Evolutionary conservation across 306 rosid genomes (phyloP).

Genomic region (Cucurbita argyrosperma): DNA sequence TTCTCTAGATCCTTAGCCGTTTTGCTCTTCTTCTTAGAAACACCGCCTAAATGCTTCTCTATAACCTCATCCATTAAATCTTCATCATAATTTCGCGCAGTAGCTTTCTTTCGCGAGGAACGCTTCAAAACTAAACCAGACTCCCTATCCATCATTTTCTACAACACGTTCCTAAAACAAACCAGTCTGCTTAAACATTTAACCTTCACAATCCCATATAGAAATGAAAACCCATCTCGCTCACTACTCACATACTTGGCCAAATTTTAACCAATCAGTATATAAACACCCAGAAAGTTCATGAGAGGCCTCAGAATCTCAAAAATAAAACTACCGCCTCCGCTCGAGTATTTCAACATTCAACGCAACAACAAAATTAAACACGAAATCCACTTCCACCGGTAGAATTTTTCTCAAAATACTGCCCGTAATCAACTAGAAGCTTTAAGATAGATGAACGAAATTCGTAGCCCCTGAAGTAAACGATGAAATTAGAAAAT

Average conservation of each 20-base stretch:
- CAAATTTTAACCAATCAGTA: not conserved
- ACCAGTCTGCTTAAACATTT: not conserved
- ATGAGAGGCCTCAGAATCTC: not conserved
- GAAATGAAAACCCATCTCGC: not conserved
- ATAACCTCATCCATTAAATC: conserved; percentile 61
- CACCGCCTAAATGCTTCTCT: conserved; percentile 55
- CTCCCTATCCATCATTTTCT: conserved; percentile 30
- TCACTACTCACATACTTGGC: not conserved
- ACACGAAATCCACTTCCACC: not conserved
- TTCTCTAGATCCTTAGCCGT: conserved; percentile 58
- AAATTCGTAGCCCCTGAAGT: not conserved
- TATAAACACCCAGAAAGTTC: not conserved
- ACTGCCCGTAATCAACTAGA: not conserved
- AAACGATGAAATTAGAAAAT: not conserved
- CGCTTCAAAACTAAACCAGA: conserved; percentile 42
- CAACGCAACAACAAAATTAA: not conserved
- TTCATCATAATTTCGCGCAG: conserved; percentile 50
- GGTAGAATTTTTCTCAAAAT: not conserved
- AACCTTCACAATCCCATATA: not conserved
- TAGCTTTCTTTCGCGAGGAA: conserved; percentile 49
- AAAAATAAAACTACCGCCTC: not conserved
- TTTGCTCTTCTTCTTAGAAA: conserved; percentile 44
- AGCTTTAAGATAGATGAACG: not conserved
- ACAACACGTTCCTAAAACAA: not conserved
- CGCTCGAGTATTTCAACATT: not conserved